Evolutionary conservation across 805 yeast genomes (phyloP).

Genomic region (Osmozyma mogii): DNA sequence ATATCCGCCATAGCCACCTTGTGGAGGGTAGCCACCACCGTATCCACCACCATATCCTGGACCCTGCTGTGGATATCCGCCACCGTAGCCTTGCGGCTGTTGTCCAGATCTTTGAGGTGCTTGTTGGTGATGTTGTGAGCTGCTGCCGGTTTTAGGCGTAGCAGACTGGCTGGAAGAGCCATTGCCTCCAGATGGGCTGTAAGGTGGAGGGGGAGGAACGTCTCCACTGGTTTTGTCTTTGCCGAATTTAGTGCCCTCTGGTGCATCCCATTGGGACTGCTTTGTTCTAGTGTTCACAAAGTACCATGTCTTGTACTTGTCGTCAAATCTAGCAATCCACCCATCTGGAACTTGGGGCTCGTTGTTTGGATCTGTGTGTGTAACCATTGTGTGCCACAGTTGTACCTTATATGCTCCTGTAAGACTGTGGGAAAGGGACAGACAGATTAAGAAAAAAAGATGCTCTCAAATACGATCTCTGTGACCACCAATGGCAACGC

Average conservation of each 20-base stretch:
- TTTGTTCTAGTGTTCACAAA: conserved; percentile 70
- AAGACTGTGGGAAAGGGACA: too few relatives aligned
- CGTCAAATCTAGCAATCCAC: conserved; percentile 71
- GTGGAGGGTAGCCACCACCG: conserved; percentile 14
- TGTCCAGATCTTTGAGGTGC: conserved; percentile 3
- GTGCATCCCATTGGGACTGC: conserved; percentile 88
- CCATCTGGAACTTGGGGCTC: conserved; percentile 56
- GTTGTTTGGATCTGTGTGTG: conserved; percentile 16
- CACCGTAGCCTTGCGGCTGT: conserved; percentile 10
- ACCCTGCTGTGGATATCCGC: conserved; percentile 17
- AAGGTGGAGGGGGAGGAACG: conserved; percentile 37
- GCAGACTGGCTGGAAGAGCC: conserved; percentile 4
- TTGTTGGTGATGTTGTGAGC: conserved; percentile 2
- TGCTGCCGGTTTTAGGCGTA: conserved; percentile 2
- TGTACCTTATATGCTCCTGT: too few relatives aligned
- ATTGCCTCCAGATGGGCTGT: conserved; percentile 14
- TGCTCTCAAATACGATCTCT: too few relatives aligned
- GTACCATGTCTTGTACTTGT: conserved; percentile 64
- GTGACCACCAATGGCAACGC: too few relatives aligned
- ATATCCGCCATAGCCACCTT: conserved; percentile 22
- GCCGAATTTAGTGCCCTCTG: conserved; percentile 46
- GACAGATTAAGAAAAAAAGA: too few relatives aligned
- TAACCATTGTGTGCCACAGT: neutral
- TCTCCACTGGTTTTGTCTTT: conserved; percentile 9
- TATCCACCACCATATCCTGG: too few relatives aligned